Evolutionary conservation across 768 basidiomycete genomes (phyloP).

Genomic region (Leccinum fibrillosum): DNA sequence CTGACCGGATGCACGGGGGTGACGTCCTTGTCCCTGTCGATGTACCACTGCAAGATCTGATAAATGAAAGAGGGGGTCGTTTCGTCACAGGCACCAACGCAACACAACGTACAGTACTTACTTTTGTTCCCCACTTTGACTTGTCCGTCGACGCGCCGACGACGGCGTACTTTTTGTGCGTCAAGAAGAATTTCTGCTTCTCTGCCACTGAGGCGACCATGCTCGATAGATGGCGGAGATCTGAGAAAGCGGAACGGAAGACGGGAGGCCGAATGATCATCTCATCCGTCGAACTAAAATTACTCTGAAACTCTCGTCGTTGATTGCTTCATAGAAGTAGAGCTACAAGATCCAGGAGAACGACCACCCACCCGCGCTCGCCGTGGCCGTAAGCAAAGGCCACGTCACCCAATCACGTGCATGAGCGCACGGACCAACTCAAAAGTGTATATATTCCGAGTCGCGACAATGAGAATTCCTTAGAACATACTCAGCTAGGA

Average conservation of each 20-base stretch:
- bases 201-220: constrained; percentile 35
- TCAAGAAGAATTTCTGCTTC: constrained; percentile 54
- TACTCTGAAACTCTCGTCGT: not conserved
- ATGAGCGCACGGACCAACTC: constrained; percentile 34
- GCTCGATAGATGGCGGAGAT: constrained; percentile 10
- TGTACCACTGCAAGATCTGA: constrained; percentile 75
- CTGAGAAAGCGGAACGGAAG: not conserved
- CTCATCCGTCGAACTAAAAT: not conserved
- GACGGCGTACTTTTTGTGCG: constrained; percentile 66
- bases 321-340: not conserved
- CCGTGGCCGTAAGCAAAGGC: not conserved
- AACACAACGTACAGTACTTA: constrained; percentile 8
- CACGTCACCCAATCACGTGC: constrained; percentile 20
- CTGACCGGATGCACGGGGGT: constrained; percentile 75
- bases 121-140: constrained; percentile 78
- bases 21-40: constrained; percentile 52
- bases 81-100: not conserved
- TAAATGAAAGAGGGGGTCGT: not conserved
- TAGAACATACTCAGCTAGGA: constrained; percentile 80
- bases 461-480: constrained; percentile 28
- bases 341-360: not conserved
- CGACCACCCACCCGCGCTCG: not conserved
- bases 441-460: constrained; percentile 32
- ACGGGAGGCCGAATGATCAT: constrained; percentile 6
- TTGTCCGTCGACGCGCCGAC: constrained; percentile 81